phyloP scores from a whole-genome alignment of 2,329 filamentous ascomycete species.

The Penicillium sp. region DNA sequence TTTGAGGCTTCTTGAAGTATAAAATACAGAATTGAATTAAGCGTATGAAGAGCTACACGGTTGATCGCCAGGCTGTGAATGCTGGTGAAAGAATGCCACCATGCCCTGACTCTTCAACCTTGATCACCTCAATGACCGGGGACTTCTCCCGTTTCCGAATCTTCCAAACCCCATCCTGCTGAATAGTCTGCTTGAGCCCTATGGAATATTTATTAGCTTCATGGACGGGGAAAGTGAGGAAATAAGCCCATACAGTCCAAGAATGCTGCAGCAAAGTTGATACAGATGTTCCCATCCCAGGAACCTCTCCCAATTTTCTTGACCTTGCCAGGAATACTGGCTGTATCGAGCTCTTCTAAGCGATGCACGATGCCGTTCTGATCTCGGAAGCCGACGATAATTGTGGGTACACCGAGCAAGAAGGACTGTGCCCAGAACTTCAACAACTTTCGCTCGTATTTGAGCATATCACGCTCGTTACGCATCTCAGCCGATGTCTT shows the following conservation, averaged over 20 bases:
- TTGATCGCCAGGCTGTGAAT: slow-evolving; percentile 69
- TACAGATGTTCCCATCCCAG: slow-evolving; percentile 93
- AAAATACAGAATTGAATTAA: neutral
- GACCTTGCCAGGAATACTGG: slow-evolving; percentile 73
- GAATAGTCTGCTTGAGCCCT: slow-evolving; percentile 65
- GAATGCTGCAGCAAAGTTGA: slow-evolving; percentile 81
- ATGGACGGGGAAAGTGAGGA: neutral
- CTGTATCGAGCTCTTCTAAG: slow-evolving; percentile 77
- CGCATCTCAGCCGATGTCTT: slow-evolving; percentile 80
- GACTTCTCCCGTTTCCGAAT: slow-evolving; percentile 67
- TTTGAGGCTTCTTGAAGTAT: neutral
- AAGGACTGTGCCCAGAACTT: slow-evolving; percentile 98
- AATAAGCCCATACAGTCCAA: slow-evolving; percentile 63
- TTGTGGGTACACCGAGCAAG: slow-evolving; percentile 84
- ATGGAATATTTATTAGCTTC: neutral
- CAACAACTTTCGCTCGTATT: slow-evolving; percentile 85
- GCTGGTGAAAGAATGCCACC: slow-evolving; percentile 73
- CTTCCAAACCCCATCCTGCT: slow-evolving; percentile 73
- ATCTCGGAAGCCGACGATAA: slow-evolving; percentile 85
- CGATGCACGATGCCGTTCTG: slow-evolving; percentile 68
- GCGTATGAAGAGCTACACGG: neutral
- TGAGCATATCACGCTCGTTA: slow-evolving; percentile 65
- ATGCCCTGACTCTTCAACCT: slow-evolving; percentile 70
- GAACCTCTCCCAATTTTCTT: slow-evolving; percentile 62
- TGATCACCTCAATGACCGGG: slow-evolving; percentile 69